phyloP scores from a whole-genome alignment of 306 rosid genomes.

The Corylus heterophylla region DNA sequence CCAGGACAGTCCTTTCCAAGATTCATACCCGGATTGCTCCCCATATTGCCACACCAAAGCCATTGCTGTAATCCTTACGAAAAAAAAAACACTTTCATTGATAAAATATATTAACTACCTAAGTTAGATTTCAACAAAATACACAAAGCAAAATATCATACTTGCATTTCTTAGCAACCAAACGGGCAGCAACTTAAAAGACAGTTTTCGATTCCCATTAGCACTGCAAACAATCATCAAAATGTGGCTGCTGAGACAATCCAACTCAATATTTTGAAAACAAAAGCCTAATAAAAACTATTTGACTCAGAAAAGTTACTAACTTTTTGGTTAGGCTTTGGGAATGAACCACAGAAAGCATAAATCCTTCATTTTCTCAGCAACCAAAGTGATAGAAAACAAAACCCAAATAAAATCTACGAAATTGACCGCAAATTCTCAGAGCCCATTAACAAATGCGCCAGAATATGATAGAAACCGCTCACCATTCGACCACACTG shows the following conservation, averaged over 20 bases:
- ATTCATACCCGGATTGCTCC: conserved; percentile 64
- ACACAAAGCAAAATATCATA: background rate
- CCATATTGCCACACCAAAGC: conserved; percentile 94
- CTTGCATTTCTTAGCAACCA: background rate
- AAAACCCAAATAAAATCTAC: background rate
- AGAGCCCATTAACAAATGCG: background rate
- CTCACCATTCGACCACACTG: conserved; percentile 83
- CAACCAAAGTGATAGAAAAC: background rate
- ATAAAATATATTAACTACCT: background rate
- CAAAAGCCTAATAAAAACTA: background rate
- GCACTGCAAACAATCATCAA: background rate
- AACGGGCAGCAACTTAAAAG: background rate
- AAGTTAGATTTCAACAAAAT: background rate
- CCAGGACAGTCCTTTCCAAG: conserved; percentile 99
- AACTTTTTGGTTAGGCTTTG: background rate
- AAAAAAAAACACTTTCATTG: background rate
- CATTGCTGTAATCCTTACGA: conserved; percentile 87
- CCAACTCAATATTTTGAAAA: background rate
- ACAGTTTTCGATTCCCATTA: background rate
- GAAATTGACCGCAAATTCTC: background rate
- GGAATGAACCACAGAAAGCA: background rate
- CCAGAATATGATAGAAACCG: background rate
- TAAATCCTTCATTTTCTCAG: background rate
- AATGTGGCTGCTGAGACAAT: background rate
- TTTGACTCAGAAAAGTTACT: background rate